Percentiles rank a stretch among this genome's conserved stretches.
Conservation (phyloP, 805 yeast genomes). For the Pichia californica region DNA sequence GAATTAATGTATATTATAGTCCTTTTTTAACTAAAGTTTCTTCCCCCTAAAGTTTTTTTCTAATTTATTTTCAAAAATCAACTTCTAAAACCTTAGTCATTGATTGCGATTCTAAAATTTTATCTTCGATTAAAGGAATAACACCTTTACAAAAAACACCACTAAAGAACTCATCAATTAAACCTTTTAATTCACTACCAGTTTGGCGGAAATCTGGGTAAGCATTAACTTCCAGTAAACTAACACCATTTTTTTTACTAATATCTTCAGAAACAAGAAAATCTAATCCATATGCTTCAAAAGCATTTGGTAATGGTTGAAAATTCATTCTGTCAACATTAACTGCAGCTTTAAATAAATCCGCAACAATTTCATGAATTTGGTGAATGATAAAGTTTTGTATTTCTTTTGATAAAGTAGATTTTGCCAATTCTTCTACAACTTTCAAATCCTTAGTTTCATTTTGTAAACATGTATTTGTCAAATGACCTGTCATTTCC, state of each 20-base stretch:
- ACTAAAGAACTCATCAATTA: conserved; percentile 64
- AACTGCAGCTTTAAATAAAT: conserved; percentile 74
- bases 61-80: not conserved
- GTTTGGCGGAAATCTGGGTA: conserved; percentile 97
- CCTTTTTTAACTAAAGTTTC: no score
- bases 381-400: conserved; percentile 42
- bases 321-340: conserved; percentile 79
- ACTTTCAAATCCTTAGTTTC: conserved; percentile 25
- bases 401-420: conserved; percentile 32
- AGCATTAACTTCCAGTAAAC: conserved; percentile 78
- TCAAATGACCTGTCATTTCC: conserved; percentile 69
- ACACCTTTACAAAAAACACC: conserved; percentile 36
- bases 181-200: conserved; percentile 61
- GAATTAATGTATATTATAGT: not conserved
- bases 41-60: no score
- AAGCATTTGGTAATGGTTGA: conserved; percentile 70
- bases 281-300: conserved; percentile 87
- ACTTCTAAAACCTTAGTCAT: conserved; percentile 13
- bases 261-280: conserved; percentile 59
- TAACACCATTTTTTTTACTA: conserved; percentile 33
- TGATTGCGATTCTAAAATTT: not conserved
- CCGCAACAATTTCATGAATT: conserved; percentile 57
- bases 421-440: conserved; percentile 57
- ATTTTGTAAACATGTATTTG: conserved; percentile 86
- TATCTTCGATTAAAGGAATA: conserved; percentile 10